These are phyloP conservation scores for Hemileia vastatrix DNA, from an alignment of 1,284 basidiomycete genomes.

Conservation along the genomic window DNA sequence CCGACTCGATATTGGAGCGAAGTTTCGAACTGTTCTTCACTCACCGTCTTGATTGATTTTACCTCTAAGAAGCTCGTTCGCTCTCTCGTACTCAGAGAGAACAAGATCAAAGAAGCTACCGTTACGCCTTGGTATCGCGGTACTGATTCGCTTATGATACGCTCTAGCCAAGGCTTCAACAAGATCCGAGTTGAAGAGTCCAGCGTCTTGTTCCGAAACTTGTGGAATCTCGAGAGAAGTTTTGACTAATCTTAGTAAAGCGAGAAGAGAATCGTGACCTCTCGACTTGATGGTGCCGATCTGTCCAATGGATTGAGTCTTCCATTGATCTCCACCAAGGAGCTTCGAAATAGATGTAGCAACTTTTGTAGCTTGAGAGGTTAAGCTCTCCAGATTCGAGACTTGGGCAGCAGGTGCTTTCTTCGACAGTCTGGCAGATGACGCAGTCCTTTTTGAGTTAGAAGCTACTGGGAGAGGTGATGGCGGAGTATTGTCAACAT, in stretches of 20 bases:
- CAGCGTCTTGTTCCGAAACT: neutral
- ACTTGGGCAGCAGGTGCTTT: no score
- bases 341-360: neutral
- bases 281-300: neutral
- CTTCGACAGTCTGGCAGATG: no score
- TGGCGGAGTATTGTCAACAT: no score
- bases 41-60: neutral
- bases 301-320: neutral
- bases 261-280: neutral
- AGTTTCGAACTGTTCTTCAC: neutral
- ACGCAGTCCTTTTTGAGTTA: no score
- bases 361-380: no score
- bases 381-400: no score
- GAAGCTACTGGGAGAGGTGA: no score
- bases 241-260: neutral
- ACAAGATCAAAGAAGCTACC: no score
- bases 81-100: neutral
- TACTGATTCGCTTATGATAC: no score
- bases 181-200: no score
- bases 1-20: no score
- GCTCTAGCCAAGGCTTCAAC: neutral
- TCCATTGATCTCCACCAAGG: neutral
- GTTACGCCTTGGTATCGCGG: no score
- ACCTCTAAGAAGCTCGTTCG: neutral
- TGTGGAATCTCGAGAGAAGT: neutral